These are phyloP conservation scores for Tylopilus vinaceipallidus DNA, from an alignment of 768 basidiomycete genomes.

Conservation along the genomic window DNA sequence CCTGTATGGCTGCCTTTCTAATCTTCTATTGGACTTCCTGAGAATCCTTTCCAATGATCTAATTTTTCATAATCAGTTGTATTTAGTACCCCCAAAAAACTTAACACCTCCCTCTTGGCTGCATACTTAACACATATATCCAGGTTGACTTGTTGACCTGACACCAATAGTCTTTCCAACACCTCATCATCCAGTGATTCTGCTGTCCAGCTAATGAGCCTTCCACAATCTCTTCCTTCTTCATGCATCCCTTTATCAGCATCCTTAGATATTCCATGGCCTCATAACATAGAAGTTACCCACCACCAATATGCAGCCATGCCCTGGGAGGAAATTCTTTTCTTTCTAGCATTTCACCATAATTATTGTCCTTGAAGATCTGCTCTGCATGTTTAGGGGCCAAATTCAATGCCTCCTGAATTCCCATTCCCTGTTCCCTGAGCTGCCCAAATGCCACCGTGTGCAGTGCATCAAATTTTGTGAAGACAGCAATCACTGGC, in stretches of 20 bases:
- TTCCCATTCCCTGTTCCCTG: constrained; percentile 4
- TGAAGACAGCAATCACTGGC: constrained; percentile 22
- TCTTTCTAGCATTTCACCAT: neutral
- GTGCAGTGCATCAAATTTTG: constrained; percentile 32
- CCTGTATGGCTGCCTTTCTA: too few species aligned
- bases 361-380: neutral
- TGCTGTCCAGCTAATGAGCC: neutral
- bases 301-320: neutral
- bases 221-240: neutral
- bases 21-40: too few species aligned
- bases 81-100: neutral
- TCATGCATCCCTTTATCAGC: neutral
- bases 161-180: neutral
- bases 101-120: neutral
- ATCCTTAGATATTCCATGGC: too few species aligned
- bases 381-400: constrained; percentile 16
- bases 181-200: neutral
- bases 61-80: too few species aligned
- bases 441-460: constrained; percentile 17
- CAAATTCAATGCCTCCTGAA: neutral
- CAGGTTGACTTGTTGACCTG: neutral
- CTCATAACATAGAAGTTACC: neutral
- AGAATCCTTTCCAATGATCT: too few species aligned
- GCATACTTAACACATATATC: neutral
- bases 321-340: neutral